These are phyloP conservation scores for Fonsecaea multimorphosa DNA, from an alignment of 2,329 filamentous ascomycete genomes.

Conservation along the genomic window DNA sequence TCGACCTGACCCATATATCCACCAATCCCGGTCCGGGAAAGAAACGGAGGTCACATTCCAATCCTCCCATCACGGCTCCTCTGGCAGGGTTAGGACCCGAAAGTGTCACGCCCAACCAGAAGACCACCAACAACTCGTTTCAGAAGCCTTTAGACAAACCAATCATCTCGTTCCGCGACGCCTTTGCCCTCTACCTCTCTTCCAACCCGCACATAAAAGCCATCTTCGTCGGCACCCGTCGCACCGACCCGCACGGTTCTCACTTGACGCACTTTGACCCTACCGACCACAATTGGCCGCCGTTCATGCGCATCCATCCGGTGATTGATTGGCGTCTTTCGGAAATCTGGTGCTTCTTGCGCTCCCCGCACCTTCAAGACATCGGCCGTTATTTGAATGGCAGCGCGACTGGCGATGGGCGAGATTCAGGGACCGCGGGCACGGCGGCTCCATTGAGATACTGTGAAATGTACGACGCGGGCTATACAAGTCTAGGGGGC, in stretches of 20 bases:
- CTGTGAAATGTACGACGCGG: constrained; percentile 83
- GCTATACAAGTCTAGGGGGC: constrained; percentile 92
- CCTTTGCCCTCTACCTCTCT: constrained; percentile 75
- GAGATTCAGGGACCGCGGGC: background rate
- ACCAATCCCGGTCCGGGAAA: constrained; percentile 57
- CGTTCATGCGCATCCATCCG: constrained; percentile 90
- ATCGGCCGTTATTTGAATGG: background rate
- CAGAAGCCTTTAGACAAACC: constrained; percentile 18
- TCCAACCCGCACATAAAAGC: constrained; percentile 65
- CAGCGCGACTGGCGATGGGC: background rate
- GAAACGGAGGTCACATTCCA: constrained; percentile 35
- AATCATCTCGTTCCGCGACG: constrained; percentile 70
- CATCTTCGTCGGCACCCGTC: constrained; percentile 84
- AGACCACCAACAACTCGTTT: constrained; percentile 4
- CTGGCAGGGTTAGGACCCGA: background rate
- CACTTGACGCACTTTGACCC: constrained; percentile 79
- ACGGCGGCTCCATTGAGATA: constrained; percentile 66
- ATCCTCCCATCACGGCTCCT: constrained; percentile 22
- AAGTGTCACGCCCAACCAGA: background rate
- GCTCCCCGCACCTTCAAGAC: constrained; percentile 65
- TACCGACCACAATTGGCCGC: constrained; percentile 88
- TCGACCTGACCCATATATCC: constrained; percentile 76
- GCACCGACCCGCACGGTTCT: constrained; percentile 90
- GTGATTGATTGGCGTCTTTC: constrained; percentile 97
- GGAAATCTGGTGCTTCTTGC: constrained; percentile 88